Evolutionary conservation across 495 filamentous ascomycete genomes (phyloP).

Genomic region (Elaphomyces granulatus): DNA sequence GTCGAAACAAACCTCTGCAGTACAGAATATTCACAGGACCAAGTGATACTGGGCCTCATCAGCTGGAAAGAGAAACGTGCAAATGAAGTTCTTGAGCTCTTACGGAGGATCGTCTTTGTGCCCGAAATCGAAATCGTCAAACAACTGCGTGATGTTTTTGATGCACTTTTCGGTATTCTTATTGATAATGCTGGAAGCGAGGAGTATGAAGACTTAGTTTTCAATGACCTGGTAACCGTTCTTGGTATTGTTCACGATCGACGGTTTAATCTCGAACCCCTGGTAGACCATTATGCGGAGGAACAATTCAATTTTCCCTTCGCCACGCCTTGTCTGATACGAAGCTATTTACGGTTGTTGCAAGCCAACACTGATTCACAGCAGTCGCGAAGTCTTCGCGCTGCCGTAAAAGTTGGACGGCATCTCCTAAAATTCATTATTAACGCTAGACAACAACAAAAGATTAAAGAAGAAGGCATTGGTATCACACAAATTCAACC

Average conservation of each 20-base stretch:
- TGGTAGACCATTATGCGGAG: conserved; percentile 87
- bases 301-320: conserved; percentile 85
- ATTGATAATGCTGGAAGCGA: conserved; percentile 79
- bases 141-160: conserved; percentile 75
- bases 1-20: conserved; percentile 88
- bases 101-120: conserved; percentile 81
- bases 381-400: conserved; percentile 67
- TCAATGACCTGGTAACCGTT: conserved; percentile 77
- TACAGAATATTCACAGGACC: conserved; percentile 89
- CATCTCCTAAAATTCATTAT: conserved; percentile 94
- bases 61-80: conserved; percentile 68
- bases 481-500: conserved; percentile 66
- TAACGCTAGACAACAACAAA: conserved; percentile 73
- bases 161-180: conserved; percentile 80
- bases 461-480: conserved; percentile 75
- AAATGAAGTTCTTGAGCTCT: conserved; percentile 51
- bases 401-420: conserved; percentile 87
- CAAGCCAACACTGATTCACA: conserved; percentile 64
- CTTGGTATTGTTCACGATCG: conserved; percentile 90
- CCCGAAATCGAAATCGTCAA: conserved; percentile 97
- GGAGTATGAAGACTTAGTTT: conserved; percentile 84
- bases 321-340: conserved; percentile 78
- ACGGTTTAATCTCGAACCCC: conserved; percentile 75
- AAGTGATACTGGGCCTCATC: conserved; percentile 66
- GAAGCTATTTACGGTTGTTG: conserved; percentile 72